Percentiles rank a stretch among this genome's conserved stretches.
phyloP scores from a whole-genome alignment of 2,329 filamentous ascomycete species.

The Phialophora tarda region DNA sequence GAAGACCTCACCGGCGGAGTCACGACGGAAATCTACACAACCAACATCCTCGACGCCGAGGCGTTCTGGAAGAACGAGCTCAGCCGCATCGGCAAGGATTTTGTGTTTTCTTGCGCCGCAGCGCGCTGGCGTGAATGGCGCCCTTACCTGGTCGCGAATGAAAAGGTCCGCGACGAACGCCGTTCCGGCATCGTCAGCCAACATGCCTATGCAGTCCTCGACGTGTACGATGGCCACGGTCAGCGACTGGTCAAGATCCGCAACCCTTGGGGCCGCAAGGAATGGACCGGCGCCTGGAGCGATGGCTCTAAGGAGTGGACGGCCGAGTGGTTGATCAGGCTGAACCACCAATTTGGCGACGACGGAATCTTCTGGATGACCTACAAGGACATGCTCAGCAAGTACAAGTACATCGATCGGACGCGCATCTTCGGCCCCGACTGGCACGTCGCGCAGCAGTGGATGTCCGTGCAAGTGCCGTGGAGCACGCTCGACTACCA shows the following conservation, averaged over 20 bases:
- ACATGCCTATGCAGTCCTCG: constrained; percentile 65
- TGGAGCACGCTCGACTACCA: constrained; percentile 66
- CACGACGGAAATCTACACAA: constrained; percentile 54
- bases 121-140: constrained; percentile 46
- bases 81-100: constrained; percentile 78
- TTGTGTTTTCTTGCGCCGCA: constrained; percentile 59
- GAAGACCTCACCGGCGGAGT: constrained; percentile 64
- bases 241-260: constrained; percentile 64
- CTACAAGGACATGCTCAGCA: constrained; percentile 63
- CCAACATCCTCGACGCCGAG: constrained; percentile 67
- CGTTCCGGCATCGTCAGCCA: constrained; percentile 55
- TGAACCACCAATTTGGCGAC: constrained; percentile 76
- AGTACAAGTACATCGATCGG: constrained; percentile 66
- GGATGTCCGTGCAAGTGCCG: constrained; percentile 65
- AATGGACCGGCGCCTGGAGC: constrained; percentile 82
- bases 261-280: constrained; percentile 81
- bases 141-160: constrained; percentile 31
- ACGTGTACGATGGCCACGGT: constrained; percentile 65
- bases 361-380: constrained; percentile 72
- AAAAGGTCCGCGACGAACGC: constrained; percentile 44
- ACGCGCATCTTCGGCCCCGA: constrained; percentile 66
- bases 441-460: constrained; percentile 66
- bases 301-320: constrained; percentile 88
- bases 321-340: constrained; percentile 73
- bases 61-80: constrained; percentile 84